phyloP scores from a whole-genome alignment of 2,329 filamentous ascomycete genomes.

The Monosporascus sp. region DNA sequence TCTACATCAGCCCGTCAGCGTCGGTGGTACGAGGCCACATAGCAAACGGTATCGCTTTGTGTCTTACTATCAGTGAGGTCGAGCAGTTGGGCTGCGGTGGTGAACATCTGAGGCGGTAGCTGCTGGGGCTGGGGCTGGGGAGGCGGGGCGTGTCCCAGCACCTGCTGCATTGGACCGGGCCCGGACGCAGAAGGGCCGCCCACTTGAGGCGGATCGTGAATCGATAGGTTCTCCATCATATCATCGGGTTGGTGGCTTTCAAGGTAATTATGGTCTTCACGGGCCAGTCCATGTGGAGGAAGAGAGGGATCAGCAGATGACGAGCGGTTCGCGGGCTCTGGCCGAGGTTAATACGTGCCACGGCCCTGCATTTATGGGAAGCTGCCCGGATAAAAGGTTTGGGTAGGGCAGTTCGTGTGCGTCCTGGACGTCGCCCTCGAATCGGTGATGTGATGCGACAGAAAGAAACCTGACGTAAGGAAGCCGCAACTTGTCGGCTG shows the following conservation, averaged over 20 bases:
- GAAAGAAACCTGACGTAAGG: too few relatives aligned
- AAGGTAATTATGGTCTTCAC: conserved; percentile 3
- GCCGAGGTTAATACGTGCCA: too few relatives aligned
- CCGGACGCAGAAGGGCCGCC: conserved; percentile 20
- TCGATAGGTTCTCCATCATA: conserved; percentile 50
- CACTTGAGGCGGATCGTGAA: conserved; percentile 43
- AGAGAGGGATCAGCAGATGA: neutral
- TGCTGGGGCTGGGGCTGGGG: conserved; percentile 55
- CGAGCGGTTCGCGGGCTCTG: too few relatives aligned
- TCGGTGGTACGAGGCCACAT: conserved; percentile 12
- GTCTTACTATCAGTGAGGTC: conserved; percentile 93
- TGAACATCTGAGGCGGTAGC: conserved; percentile 94
- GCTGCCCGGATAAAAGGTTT: too few relatives aligned
- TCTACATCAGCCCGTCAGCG: conserved; percentile 51
- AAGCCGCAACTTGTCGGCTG: too few relatives aligned
- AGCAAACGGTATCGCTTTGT: conserved; percentile 1
- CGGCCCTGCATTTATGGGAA: too few relatives aligned
- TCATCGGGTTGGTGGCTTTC: conserved; percentile 19
- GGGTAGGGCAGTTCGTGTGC: too few relatives aligned
- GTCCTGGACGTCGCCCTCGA: too few relatives aligned
- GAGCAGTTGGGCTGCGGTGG: conserved; percentile 89
- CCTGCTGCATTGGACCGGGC: conserved; percentile 20
- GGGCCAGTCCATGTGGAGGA: conserved; percentile 19
- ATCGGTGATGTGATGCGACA: too few relatives aligned
- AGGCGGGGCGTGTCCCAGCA: conserved; percentile 21